Conservation (phyloP, 225 moss, liverwort and hornwort genomes). For the Polytrichum formosum region DNA sequence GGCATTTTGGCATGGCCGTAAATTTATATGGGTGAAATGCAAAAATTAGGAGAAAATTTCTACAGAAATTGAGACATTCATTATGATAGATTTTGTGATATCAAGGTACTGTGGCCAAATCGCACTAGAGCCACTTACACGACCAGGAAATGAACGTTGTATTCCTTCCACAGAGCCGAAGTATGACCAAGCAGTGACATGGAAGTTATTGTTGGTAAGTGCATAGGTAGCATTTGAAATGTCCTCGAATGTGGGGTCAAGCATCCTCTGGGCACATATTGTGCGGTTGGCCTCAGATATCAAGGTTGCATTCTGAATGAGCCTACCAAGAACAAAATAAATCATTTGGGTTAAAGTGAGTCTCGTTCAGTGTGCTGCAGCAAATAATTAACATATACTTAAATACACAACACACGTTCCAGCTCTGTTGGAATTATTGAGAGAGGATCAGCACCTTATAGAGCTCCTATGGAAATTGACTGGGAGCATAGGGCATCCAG, state of each 20-base stretch:
- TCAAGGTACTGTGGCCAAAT: too few relatives aligned
- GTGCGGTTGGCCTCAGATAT: conserved; percentile 31
- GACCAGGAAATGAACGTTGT: conserved; percentile 54
- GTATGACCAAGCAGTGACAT: conserved; percentile 49
- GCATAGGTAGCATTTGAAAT: conserved; percentile 20
- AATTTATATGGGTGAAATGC: too few relatives aligned
- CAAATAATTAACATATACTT: too few relatives aligned
- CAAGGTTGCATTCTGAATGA: conserved; percentile 18
- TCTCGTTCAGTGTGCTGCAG: too few relatives aligned
- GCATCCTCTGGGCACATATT: conserved; percentile 52
- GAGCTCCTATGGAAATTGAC: conserved; percentile 35
- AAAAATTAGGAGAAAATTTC: too few relatives aligned
- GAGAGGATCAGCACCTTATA: conserved; percentile 19
- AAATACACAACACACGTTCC: too few relatives aligned
- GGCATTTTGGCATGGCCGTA: too few relatives aligned
- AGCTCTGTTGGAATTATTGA: background rate
- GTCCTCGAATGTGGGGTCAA: conserved; percentile 36
- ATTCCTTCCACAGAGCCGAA: conserved; percentile 49
- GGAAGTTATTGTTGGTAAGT: conserved; percentile 28
- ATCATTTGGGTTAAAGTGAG: too few relatives aligned
- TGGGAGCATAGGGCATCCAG: conserved; percentile 33
- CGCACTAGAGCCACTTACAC: conserved; percentile 21
- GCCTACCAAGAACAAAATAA: conserved; percentile 15
- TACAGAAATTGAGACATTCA: too few relatives aligned
- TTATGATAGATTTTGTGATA: too few relatives aligned